A percentile compares a stretch with the other conserved stretches of the same genome.
Evolutionary conservation across 805 yeast genomes (phyloP).

Genomic region (Candida adriatica): DNA sequence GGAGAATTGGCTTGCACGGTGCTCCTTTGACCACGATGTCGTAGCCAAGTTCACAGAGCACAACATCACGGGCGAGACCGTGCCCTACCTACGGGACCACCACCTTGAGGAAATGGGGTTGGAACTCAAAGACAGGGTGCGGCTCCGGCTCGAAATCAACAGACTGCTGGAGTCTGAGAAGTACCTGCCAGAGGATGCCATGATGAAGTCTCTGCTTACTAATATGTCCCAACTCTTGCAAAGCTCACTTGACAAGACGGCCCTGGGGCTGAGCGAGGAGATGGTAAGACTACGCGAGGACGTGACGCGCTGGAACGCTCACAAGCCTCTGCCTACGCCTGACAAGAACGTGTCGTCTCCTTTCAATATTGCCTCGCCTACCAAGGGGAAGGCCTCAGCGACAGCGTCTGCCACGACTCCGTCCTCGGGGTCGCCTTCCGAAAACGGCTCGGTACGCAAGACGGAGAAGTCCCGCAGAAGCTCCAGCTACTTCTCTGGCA

Average conservation of each 20-base stretch:
- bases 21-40: conserved; percentile 13
- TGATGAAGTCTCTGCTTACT: conserved; percentile 8
- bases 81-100: conserved; percentile 60
- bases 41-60: conserved; percentile 38
- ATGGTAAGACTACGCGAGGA: conserved; percentile 15
- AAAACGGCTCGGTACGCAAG: conserved; percentile 4
- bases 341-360: conserved; percentile 20
- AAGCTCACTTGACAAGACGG: conserved; percentile 7
- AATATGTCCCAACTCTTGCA: conserved; percentile 13
- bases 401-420: conserved; percentile 5
- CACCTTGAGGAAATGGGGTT: conserved; percentile 75
- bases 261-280: conserved; percentile 12
- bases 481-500: conserved; percentile 7
- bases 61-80: conserved; percentile 65
- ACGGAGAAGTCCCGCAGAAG: conserved; percentile 9
- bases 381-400: conserved; percentile 13
- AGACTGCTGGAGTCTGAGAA: conserved; percentile 31
- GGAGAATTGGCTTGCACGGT: conserved; percentile 19
- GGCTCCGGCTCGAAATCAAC: conserved; percentile 52
- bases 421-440: conserved; percentile 8
- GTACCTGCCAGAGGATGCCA: conserved; percentile 9
- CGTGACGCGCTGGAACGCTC: conserved; percentile 2
- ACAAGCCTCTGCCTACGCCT: conserved; percentile 21
- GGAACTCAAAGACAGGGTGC: conserved; percentile 45
- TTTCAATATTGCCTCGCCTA: conserved; percentile 26